Conservation (phyloP, 169 alveolate species). For the Plasmodium inui region DNA sequence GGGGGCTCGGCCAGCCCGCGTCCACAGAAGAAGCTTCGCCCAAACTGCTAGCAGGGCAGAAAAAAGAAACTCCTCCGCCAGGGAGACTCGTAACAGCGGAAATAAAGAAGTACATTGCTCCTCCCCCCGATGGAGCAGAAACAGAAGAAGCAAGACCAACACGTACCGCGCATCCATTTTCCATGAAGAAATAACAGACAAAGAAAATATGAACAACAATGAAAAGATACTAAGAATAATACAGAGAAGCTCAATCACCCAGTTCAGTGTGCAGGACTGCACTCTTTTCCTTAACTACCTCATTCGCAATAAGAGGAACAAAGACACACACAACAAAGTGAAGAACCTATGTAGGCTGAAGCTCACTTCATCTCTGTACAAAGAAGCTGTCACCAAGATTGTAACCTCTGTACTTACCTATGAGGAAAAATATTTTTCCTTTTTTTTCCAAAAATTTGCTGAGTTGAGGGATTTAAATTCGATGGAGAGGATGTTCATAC, state of each 20-base stretch:
- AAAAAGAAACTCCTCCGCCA: neutral
- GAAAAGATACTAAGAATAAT: slow-evolving; percentile 11
- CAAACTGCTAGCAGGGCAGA: neutral
- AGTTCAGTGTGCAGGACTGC: slow-evolving; percentile 36
- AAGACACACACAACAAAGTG: neutral
- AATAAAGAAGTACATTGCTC: too few species aligned
- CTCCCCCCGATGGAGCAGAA: neutral
- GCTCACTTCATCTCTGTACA: slow-evolving; percentile 24
- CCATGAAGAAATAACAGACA: slow-evolving; percentile 39
- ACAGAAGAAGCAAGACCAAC: neutral
- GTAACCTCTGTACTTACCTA: slow-evolving; percentile 7
- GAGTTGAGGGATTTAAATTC: slow-evolving; percentile 43
- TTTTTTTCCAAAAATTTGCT: slow-evolving; percentile 34
- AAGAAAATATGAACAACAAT: slow-evolving; percentile 19
- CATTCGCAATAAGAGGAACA: slow-evolving; percentile 53
- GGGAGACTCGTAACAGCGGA: too few species aligned
- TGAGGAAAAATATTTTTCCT: slow-evolving; percentile 8
- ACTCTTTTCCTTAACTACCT: slow-evolving; percentile 30
- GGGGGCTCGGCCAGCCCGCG: neutral
- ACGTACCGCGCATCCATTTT: slow-evolving; percentile 20
- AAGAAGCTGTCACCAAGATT: slow-evolving; percentile 26
- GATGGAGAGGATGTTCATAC: slow-evolving; percentile 1
- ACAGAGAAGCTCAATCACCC: slow-evolving; percentile 8
- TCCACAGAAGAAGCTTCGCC: neutral
- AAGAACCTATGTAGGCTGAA: slow-evolving; percentile 22